A percentile compares a stretch with the other conserved stretches of the same genome.
Conservation (phyloP, 225 moss, liverwort and hornwort species). For the Pleurozium schreberi region DNA sequence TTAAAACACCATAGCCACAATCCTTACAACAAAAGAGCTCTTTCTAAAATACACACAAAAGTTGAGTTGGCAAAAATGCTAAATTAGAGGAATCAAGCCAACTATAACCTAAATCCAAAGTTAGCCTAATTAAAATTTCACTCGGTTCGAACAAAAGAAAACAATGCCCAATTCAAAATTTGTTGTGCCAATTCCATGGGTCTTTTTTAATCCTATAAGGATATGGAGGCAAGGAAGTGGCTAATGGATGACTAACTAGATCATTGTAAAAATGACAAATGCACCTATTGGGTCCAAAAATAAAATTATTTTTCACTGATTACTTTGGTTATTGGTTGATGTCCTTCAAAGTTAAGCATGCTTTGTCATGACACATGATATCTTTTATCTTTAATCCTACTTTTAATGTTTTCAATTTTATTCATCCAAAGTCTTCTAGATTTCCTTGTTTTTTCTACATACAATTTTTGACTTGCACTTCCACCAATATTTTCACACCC, state of each 20-base stretch:
- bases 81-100: neutral
- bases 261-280: neutral
- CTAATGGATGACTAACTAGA: neutral
- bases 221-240: accelerated
- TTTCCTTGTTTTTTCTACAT: too few species aligned
- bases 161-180: neutral
- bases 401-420: too few species aligned
- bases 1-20: neutral
- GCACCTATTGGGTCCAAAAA: neutral
- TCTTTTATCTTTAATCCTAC: too few species aligned
- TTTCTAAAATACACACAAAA: neutral
- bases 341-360: too few species aligned
- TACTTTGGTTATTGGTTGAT: neutral
- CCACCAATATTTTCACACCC: too few species aligned
- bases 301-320: neutral
- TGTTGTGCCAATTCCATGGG: neutral
- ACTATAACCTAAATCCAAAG: neutral
- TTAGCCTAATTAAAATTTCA: too few species aligned
- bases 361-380: too few species aligned
- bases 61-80: neutral
- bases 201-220: neutral
- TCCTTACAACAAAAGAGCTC: neutral
- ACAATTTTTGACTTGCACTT: too few species aligned
- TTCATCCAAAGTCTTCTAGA: too few species aligned
- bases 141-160: neutral